A percentile compares a stretch with the other conserved stretches of the same genome.
Conservation (phyloP, 2,329 filamentous ascomycete genomes). For the Cladosporium sp. region DNA sequence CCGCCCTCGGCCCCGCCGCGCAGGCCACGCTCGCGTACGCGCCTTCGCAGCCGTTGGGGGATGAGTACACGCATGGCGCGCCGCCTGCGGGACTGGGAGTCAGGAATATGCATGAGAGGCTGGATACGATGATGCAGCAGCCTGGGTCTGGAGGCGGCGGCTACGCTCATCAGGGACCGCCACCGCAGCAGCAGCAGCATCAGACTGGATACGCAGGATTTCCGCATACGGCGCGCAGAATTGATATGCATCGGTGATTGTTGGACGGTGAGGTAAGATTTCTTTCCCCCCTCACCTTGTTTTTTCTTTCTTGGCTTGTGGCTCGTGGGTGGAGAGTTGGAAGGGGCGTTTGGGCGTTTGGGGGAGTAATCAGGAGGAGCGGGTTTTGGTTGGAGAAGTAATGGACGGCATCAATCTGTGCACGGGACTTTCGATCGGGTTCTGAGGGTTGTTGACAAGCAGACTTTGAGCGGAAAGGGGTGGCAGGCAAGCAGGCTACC, state of each 20-base stretch:
- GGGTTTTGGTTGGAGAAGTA: too few species aligned
- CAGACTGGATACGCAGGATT: neutral
- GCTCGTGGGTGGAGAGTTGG: too few species aligned
- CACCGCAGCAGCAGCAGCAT: neutral
- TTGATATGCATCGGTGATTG: slow-evolving; percentile 2
- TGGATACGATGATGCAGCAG: slow-evolving; percentile 17
- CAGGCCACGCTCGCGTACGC: slow-evolving; percentile 65
- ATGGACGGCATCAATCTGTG: too few species aligned
- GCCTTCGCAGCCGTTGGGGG: slow-evolving; percentile 12
- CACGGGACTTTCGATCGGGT: too few species aligned
- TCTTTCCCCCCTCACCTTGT: neutral
- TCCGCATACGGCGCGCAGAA: slow-evolving; percentile 2
- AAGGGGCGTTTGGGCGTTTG: too few species aligned
- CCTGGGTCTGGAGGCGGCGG: neutral
- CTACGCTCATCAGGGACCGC: neutral
- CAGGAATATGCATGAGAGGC: slow-evolving; percentile 12
- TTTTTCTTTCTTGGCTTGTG: neutral
- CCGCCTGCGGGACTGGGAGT: neutral
- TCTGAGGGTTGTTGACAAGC: too few species aligned
- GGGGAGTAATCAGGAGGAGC: too few species aligned
- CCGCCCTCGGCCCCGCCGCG: slow-evolving; percentile 80
- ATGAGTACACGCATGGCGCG: slow-evolving; percentile 13
- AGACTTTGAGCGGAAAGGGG: too few species aligned
- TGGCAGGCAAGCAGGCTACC: too few species aligned
- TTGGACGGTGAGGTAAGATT: neutral